Evolutionary conservation across 2,329 filamentous ascomycete species (phyloP).

Genomic region (Xenosphaeropsis pyriputrescens): DNA sequence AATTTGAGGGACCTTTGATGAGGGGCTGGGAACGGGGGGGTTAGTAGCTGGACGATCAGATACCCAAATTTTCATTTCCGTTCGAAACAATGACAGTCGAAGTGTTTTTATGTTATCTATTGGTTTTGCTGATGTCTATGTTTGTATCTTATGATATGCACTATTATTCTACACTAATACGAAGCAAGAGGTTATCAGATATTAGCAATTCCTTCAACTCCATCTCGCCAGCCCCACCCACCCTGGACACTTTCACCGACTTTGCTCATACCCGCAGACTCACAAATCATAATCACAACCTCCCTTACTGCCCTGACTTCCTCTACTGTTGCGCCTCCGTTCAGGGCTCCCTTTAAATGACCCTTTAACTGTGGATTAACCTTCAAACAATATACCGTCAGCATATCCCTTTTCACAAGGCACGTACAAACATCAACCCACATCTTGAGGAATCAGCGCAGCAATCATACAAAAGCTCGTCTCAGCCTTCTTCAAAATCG

Average conservation of each 20-base stretch:
- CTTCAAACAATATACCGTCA: conserved; percentile 12
- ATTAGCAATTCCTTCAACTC: conserved; percentile 13
- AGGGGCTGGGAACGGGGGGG: no score
- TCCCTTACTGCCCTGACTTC: conserved; percentile 32
- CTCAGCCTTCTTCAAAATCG: conserved; percentile 27
- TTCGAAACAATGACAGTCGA: no score
- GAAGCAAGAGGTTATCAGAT: no score
- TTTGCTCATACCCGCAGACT: conserved; percentile 29
- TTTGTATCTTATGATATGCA: no score
- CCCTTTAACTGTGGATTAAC: conserved; percentile 37
- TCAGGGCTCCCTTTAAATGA: conserved; percentile 33
- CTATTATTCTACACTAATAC: no score
- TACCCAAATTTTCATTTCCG: no score
- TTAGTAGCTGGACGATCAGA: no score
- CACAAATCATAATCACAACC: conserved; percentile 28
- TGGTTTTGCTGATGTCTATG: no score
- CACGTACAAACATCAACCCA: conserved; percentile 12
- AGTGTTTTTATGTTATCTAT: no score
- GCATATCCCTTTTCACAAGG: neutral
- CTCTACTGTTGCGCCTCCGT: conserved; percentile 30
- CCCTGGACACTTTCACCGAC: conserved; percentile 18
- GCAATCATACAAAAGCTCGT: conserved; percentile 36
- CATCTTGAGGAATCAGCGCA: conserved; percentile 34
- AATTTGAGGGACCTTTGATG: no score
- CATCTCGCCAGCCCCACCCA: conserved; percentile 30